Percentiles rank a stretch among this genome's conserved stretches.
Conservation (phyloP, 1,284 basidiomycete genomes). For the Microbotryomycetes sp. region DNA sequence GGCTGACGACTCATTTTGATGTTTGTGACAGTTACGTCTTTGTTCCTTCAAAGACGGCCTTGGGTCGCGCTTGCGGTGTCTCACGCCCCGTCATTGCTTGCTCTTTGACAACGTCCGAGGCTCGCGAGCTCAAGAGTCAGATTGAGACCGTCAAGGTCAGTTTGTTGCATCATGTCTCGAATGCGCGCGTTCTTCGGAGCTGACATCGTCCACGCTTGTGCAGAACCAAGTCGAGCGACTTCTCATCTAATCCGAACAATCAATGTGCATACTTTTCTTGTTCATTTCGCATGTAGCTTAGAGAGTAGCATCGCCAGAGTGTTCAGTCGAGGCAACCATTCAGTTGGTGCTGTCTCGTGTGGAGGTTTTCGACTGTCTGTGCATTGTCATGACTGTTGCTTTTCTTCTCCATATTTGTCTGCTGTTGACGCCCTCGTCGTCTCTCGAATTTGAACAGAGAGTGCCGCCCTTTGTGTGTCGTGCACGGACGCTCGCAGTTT, state of each 20-base stretch:
- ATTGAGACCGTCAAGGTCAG: slow-evolving; percentile 74
- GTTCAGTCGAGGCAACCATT: too few species aligned
- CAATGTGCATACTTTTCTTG: not conserved
- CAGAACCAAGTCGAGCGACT: slow-evolving; percentile 72
- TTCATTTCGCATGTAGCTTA: too few species aligned
- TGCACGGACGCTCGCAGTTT: too few species aligned
- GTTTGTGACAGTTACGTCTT: slow-evolving; percentile 80
- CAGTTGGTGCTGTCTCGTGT: too few species aligned
- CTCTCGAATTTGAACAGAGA: too few species aligned
- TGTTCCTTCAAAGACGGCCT: slow-evolving; percentile 85
- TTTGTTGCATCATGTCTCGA: not conserved
- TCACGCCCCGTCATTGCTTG: slow-evolving; percentile 91
- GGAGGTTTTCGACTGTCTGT: too few species aligned
- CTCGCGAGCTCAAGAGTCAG: slow-evolving; percentile 83
- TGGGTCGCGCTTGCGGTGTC: slow-evolving; percentile 94
- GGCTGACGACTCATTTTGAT: slow-evolving; percentile 58
- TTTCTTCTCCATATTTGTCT: too few species aligned
- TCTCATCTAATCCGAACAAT: slow-evolving; percentile 52
- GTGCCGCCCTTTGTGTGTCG: too few species aligned
- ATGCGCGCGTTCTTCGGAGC: not conserved
- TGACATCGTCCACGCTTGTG: not conserved
- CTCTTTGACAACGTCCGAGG: slow-evolving; percentile 92
- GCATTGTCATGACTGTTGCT: too few species aligned
- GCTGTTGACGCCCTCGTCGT: too few species aligned
- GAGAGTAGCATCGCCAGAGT: too few species aligned